phyloP scores from a whole-genome alignment of 2,329 filamentous ascomycete genomes.

The Ceratocystis cubensis region DNA sequence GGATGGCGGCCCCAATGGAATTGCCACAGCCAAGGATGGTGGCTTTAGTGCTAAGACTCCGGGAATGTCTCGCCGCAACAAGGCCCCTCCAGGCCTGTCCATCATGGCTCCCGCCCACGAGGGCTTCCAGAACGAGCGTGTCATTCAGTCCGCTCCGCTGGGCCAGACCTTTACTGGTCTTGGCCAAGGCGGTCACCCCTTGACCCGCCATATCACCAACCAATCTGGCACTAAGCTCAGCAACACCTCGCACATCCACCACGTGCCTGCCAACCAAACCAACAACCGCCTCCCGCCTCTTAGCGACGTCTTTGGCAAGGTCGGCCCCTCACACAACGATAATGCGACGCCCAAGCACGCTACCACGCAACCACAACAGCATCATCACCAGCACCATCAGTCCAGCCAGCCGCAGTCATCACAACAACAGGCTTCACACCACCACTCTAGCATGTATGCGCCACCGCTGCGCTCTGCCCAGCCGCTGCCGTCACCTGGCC shows the following conservation, averaged over 20 bases:
- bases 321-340: conserved; percentile 48
- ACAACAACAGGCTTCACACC: conserved; percentile 26
- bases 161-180: conserved; percentile 92
- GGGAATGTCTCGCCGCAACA: conserved; percentile 59
- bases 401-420: conserved; percentile 7
- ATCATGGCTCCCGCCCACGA: conserved; percentile 91
- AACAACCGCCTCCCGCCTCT: conserved; percentile 88
- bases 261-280: conserved; percentile 76
- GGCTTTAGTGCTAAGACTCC: conserved; percentile 56
- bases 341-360: conserved; percentile 26
- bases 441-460: conserved; percentile 38
- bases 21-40: conserved; percentile 35
- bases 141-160: conserved; percentile 91
- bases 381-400: conserved; percentile 6
- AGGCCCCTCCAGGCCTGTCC: conserved; percentile 75
- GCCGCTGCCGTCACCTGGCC: conserved; percentile 65
- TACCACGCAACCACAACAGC: conserved; percentile 7
- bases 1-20: conserved; percentile 43
- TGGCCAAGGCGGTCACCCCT: conserved; percentile 55
- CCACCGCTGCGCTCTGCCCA: conserved; percentile 36
- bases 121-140: conserved; percentile 83
- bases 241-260: conserved; percentile 80
- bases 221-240: conserved; percentile 64
- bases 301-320: conserved; percentile 77
- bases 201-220: conserved; percentile 66